These are phyloP conservation scores for Populus trichocarpa DNA, from an alignment of 441 rosid species.

Conservation along the genomic window DNA sequence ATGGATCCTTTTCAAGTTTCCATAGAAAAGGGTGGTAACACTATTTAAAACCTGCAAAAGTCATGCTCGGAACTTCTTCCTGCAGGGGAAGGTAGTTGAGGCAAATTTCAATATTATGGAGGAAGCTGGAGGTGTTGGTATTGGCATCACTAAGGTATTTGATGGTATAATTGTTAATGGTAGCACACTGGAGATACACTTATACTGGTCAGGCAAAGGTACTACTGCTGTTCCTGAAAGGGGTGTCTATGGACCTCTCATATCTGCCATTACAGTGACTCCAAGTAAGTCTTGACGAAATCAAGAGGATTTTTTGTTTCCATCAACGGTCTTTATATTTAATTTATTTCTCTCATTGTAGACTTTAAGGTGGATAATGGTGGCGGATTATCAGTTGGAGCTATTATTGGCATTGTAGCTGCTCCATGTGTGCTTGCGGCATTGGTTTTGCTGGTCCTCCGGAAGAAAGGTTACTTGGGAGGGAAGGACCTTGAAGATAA, in stretches of 20 bases:
- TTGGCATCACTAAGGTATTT: conserved; percentile 18
- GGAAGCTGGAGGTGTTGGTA: conserved; percentile 62
- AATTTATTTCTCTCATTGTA: conserved; percentile 24
- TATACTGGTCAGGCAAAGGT: conserved; percentile 84
- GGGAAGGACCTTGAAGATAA: conserved; percentile 42
- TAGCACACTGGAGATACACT: conserved; percentile 71
- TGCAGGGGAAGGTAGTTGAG: conserved; percentile 50
- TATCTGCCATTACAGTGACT: conserved; percentile 73
- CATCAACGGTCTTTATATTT: neutral
- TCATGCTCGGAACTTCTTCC: neutral
- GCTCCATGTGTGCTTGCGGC: conserved; percentile 34
- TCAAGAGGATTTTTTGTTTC: neutral
- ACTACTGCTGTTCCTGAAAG: conserved; percentile 58
- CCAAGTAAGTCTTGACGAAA: conserved; percentile 48
- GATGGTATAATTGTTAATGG: conserved; percentile 39
- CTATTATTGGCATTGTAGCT: conserved; percentile 59
- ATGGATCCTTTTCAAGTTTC: neutral
- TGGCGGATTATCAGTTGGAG: conserved; percentile 54
- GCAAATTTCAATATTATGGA: conserved; percentile 58
- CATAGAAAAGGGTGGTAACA: neutral
- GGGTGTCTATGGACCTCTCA: conserved; percentile 87
- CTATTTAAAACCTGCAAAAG: neutral
- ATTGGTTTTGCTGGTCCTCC: conserved; percentile 37
- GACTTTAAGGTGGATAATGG: conserved; percentile 48
- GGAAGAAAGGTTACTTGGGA: conserved; percentile 53